Evolutionary conservation across 805 yeast genomes (phyloP).

Genomic region (Wickerhamiella galacta): DNA sequence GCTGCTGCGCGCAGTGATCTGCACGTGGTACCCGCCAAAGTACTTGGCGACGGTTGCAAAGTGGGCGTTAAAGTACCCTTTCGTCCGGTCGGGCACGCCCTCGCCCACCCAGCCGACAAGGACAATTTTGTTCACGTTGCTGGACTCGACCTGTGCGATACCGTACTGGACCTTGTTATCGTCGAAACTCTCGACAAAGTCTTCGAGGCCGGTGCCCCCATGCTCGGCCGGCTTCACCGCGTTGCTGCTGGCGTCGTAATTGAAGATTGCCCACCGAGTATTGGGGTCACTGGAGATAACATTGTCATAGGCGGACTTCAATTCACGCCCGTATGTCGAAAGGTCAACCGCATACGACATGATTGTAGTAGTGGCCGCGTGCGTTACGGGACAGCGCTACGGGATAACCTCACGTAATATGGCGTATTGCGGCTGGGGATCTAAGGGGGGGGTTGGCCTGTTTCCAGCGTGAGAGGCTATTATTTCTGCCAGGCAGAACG

Average conservation of each 20-base stretch:
- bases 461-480: too few relatives aligned
- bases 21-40: slow-evolving; percentile 72
- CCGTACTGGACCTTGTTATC: slow-evolving; percentile 88
- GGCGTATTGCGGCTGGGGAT: too few relatives aligned
- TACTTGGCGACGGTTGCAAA: slow-evolving; percentile 24
- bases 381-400: background rate
- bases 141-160: slow-evolving; percentile 69
- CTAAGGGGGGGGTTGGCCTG: too few relatives aligned
- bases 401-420: slow-evolving; percentile 1
- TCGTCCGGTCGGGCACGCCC: slow-evolving; percentile 50
- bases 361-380: too few relatives aligned
- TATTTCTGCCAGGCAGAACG: too few relatives aligned
- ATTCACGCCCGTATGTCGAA: slow-evolving; percentile 55
- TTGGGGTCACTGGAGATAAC: slow-evolving; percentile 64
- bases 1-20: slow-evolving; percentile 85
- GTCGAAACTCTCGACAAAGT: slow-evolving; percentile 64
- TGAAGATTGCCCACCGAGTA: slow-evolving; percentile 61
- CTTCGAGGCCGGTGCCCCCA: slow-evolving; percentile 55
- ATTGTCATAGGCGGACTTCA: slow-evolving; percentile 57
- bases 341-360: slow-evolving; percentile 31
- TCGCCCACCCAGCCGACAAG: slow-evolving; percentile 91
- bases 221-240: slow-evolving; percentile 26
- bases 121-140: slow-evolving; percentile 74
- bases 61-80: slow-evolving; percentile 29
- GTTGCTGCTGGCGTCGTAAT: slow-evolving; percentile 44